phyloP scores from a whole-genome alignment of 2,329 filamentous ascomycete genomes.

The Achaetomium macrosporum region DNA sequence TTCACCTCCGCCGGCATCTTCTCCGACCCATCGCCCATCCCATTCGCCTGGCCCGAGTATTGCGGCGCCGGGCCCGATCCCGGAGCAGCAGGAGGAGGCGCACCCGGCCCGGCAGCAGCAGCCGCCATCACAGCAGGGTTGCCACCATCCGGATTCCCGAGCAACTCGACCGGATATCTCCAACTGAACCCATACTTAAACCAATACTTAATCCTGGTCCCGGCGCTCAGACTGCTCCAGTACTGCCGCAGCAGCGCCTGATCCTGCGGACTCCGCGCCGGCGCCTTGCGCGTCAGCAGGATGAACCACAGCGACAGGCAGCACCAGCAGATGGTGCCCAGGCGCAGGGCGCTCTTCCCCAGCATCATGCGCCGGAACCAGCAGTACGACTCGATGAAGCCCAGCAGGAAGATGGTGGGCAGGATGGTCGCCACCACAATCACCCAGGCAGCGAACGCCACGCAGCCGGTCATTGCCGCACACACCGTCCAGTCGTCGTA shows the following conservation, averaged over 20 bases:
- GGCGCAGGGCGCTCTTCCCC: constrained; percentile 26
- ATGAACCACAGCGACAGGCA: constrained; percentile 21
- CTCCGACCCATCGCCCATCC: constrained; percentile 1
- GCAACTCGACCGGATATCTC: constrained; percentile 22
- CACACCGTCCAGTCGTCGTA: not conserved
- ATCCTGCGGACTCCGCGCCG: constrained; percentile 20
- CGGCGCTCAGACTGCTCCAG: constrained; percentile 15
- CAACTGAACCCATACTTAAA: constrained; percentile 23
- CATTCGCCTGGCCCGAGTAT: too few relatives aligned
- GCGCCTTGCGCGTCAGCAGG: constrained; percentile 27
- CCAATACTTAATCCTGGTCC: constrained; percentile 21
- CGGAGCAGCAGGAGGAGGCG: not conserved
- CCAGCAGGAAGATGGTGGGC: constrained; percentile 27
- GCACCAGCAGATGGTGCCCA: constrained; percentile 30
- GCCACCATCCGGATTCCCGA: constrained; percentile 14
- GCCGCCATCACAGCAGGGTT: not conserved
- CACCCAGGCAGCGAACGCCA: constrained; percentile 12
- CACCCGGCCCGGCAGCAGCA: too few relatives aligned
- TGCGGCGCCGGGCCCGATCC: not conserved
- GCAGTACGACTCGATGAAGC: constrained; percentile 29
- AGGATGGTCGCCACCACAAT: constrained; percentile 27
- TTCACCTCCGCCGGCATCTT: not conserved
- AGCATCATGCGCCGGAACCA: constrained; percentile 32
- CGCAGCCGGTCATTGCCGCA: constrained; percentile 12
- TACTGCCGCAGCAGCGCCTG: constrained; percentile 15